Conservation (phyloP, 176 grass and related monocot species). For the Hyparrhenia diplandra region DNA sequence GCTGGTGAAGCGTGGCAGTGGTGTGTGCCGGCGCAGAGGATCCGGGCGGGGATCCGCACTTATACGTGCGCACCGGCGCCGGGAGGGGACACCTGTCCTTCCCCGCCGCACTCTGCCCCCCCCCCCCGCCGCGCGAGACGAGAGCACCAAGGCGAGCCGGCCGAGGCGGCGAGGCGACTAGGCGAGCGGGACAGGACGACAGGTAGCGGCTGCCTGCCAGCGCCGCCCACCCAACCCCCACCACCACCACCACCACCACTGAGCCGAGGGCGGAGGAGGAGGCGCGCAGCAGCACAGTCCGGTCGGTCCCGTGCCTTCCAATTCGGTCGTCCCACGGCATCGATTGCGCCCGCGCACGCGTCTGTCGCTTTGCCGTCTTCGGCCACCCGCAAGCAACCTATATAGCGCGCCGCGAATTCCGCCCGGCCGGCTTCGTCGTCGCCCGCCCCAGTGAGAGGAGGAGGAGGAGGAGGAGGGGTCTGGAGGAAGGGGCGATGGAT, state of each 20-base stretch:
- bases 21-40: conserved; percentile 5
- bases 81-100: conserved; percentile 29
- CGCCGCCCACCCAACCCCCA: conserved; percentile 11
- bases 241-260: not conserved
- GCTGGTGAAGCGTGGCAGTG: not conserved
- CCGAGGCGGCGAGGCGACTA: not conserved
- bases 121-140: not conserved
- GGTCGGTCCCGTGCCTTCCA: conserved; percentile 33
- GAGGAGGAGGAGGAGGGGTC: too few relatives aligned
- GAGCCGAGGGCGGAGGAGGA: not conserved
- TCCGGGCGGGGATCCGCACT: not conserved
- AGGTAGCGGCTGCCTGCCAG: not conserved
- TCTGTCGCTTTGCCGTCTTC: conserved; percentile 4
- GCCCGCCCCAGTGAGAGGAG: not conserved
- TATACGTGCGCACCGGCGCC: not conserved
- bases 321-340: conserved; percentile 8
- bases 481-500: conserved; percentile 23
- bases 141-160: too few relatives aligned
- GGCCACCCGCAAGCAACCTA: conserved; percentile 33
- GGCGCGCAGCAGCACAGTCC: not conserved
- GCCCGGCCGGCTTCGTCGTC: not conserved
- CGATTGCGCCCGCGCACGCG: conserved; percentile 22
- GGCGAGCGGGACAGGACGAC: not conserved
- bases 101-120: conserved; percentile 17
- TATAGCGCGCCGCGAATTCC: conserved; percentile 23